Percentiles rank a stretch among this genome's conserved stretches.
These are phyloP conservation scores for Mycena polygramma DNA, from an alignment of 768 basidiomycete species.

Conservation along the genomic window DNA sequence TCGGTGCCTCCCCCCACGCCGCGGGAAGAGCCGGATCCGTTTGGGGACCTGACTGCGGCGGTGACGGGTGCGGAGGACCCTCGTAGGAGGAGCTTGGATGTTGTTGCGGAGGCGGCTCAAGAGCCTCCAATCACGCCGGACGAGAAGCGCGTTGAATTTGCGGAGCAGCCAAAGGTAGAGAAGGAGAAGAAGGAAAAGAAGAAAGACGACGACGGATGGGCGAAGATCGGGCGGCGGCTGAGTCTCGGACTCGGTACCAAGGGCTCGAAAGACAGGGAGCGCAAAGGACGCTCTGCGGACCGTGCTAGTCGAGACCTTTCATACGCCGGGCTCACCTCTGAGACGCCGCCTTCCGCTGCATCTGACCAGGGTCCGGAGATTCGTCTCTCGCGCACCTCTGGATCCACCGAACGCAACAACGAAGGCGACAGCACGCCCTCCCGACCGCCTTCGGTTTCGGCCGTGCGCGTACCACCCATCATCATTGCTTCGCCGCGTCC, in stretches of 20 bases:
- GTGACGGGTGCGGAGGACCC: constrained; percentile 55
- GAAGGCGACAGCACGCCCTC: constrained; percentile 7
- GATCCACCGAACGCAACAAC: constrained; percentile 7
- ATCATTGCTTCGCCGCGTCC: constrained; percentile 37
- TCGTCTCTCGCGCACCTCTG: constrained; percentile 19
- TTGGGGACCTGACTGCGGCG: constrained; percentile 46
- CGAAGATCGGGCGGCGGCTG: constrained; percentile 74
- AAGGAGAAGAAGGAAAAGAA: constrained; percentile 49
- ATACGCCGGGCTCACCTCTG: constrained; percentile 7
- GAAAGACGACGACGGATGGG: constrained; percentile 67
- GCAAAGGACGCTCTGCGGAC: constrained; percentile 51
- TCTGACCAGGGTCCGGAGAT: constrained; percentile 29
- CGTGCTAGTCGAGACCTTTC: constrained; percentile 39
- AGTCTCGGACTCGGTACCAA: constrained; percentile 68
- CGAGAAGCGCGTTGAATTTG: constrained; percentile 53
- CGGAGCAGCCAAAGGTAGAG: constrained; percentile 50
- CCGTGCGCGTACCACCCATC: constrained; percentile 35
- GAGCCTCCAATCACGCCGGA: constrained; percentile 44
- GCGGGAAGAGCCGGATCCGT: constrained; percentile 40
- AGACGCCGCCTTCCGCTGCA: constrained; percentile 17
- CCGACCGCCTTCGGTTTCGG: constrained; percentile 19
- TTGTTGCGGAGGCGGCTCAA: constrained; percentile 45
- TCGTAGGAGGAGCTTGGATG: constrained; percentile 61
- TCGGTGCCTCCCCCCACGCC: constrained; percentile 66
- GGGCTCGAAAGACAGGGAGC: constrained; percentile 49